Evolutionary conservation across 805 yeast genomes (phyloP), one percentile per base, ranked within the genome.

Genomic region (Metschnikowia orientalis): DNA sequence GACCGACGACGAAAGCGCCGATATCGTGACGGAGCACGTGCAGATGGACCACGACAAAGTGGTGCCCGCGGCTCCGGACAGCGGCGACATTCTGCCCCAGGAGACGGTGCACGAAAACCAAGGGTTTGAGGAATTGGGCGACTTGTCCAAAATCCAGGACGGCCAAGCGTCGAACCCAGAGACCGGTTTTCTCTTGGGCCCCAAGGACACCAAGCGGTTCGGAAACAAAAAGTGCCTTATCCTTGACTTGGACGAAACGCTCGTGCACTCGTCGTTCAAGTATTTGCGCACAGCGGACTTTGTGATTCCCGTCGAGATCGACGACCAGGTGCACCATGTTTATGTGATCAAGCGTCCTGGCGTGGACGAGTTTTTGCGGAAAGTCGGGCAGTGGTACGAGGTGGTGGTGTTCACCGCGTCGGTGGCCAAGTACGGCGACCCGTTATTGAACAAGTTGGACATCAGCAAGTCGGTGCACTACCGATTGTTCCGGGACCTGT

Each of bases 311-410:
- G 98, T 92, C 33, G 97, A 90, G 57, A 90, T 92, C 42, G 97
- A 92, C 50, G 81, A 81, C 49, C 90, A 85, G 56, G 71, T 80
- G 19, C 97, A 92, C 58, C 90, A 86, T 51, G 98, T 92, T 26
- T 92, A 88, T 56, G 98, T 92, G 15, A 88, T 89, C 36, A 92
- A 92, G 55, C 75, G 99, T 50, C 99, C 99, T 1, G 98, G 98
- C 1, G 97, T 94, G 31, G 98, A 92, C 60, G 94, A 86, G 54
- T 92, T 92, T 52, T 67, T 92, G 66, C 67, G 65, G 48, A 71
- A 75, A 44, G 95, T 90, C 29, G 95, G 97, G 17, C 71, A 85
- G 54, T 57, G 89, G 50, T 92, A 72, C 56, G 99, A 92, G 61
- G 95, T 92, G 37, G 97, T 92, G 15, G 95, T 92, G 4, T 92